phyloP scores from a whole-genome alignment of 1,284 basidiomycete genomes.

The Gomphus bonarii region DNA sequence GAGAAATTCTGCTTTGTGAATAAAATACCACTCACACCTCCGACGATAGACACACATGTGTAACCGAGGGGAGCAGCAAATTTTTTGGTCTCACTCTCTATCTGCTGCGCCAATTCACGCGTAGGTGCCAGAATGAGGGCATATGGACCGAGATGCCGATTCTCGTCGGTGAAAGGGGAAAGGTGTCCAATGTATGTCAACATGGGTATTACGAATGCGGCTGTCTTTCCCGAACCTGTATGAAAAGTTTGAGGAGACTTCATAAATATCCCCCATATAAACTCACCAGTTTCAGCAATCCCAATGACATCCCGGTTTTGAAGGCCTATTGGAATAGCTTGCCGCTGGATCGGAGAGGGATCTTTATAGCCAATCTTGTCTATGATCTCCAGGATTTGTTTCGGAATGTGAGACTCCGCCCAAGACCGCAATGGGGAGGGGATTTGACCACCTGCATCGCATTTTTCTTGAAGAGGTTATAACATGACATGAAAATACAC shows the following conservation, averaged over 20 bases:
- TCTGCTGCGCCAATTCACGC: slow-evolving; percentile 96
- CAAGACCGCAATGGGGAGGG: slow-evolving; percentile 89
- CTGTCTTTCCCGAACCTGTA: slow-evolving; percentile 94
- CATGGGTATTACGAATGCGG: slow-evolving; percentile 99
- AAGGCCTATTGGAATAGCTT: slow-evolving; percentile 95
- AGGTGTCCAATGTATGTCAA: slow-evolving; percentile 85
- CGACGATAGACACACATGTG: slow-evolving; percentile 94
- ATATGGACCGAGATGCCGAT: slow-evolving; percentile 87
- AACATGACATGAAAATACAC: slow-evolving; percentile 16
- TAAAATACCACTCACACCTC: slow-evolving; percentile 57
- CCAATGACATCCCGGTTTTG: slow-evolving; percentile 96
- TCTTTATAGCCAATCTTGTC: slow-evolving; percentile 93
- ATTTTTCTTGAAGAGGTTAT: not conserved
- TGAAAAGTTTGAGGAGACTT: slow-evolving; percentile 11
- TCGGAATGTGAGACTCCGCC: slow-evolving; percentile 81
- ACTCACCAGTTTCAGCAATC: slow-evolving; percentile 89
- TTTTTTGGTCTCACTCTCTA: slow-evolving; percentile 86
- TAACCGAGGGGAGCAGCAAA: slow-evolving; percentile 85
- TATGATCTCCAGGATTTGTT: slow-evolving; percentile 72
- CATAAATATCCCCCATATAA: slow-evolving; percentile 3
- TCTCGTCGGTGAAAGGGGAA: slow-evolving; percentile 82
- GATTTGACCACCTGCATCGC: slow-evolving; percentile 69
- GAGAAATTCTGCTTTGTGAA: not conserved
- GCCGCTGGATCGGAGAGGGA: slow-evolving; percentile 92
- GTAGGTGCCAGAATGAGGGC: slow-evolving; percentile 92